Evolutionary conservation across 306 rosid species (phyloP).

Genomic region (Pterocarpus macrocarpus): DNA sequence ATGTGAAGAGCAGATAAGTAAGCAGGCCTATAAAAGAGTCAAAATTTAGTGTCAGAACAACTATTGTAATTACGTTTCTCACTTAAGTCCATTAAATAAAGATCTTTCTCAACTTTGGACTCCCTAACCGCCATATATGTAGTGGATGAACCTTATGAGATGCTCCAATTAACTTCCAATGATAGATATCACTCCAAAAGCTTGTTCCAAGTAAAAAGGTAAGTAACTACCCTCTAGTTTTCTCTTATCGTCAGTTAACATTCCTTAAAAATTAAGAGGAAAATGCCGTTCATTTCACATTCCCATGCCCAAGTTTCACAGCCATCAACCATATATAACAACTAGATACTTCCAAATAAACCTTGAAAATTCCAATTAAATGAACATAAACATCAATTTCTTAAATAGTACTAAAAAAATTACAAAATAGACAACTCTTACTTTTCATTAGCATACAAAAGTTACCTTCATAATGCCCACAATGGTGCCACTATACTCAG

Average conservation of each 20-base stretch:
- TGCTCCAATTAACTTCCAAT: background rate
- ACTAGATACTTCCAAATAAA: background rate
- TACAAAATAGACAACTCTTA: too few relatives aligned
- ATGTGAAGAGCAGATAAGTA: background rate
- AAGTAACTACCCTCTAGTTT: too few relatives aligned
- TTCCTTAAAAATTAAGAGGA: background rate
- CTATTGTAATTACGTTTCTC: background rate
- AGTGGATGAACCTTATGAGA: background rate
- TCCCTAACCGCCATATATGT: background rate
- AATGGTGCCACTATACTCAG: conserved; percentile 76
- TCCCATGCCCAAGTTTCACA: background rate
- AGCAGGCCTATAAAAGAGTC: background rate
- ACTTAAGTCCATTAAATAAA: background rate
- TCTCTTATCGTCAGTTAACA: too few relatives aligned
- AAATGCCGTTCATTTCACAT: background rate
- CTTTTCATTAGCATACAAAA: background rate
- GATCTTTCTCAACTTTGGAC: background rate
- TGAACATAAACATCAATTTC: background rate
- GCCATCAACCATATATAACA: background rate
- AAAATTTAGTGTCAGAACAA: background rate
- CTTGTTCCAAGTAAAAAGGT: background rate
- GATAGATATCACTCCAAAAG: too few relatives aligned
- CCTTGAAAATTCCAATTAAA: background rate
- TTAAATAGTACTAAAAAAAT: too few relatives aligned
- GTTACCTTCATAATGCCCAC: conserved; percentile 84